Evolutionary conservation across 1,139 yeast species (phyloP).

Genomic region (Taphrina communis): DNA sequence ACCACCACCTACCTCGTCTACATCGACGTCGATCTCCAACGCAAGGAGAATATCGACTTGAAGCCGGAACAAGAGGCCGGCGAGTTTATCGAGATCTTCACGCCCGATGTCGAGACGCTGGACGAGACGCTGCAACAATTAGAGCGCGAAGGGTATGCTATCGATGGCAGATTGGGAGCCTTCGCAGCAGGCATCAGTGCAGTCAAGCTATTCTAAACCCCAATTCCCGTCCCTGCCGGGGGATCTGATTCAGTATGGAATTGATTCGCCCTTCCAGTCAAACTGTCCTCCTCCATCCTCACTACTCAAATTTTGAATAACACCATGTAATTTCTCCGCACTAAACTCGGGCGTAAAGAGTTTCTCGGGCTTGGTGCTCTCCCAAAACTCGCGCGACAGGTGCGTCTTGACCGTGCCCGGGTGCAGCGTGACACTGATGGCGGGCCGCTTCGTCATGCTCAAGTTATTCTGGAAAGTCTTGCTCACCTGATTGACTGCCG

Average conservation of each 20-base stretch:
- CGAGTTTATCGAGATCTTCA: conserved; percentile 41
- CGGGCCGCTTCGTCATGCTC: conserved; percentile 32
- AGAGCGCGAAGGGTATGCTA: conserved; percentile 40
- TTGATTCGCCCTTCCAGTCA: conserved; percentile 41
- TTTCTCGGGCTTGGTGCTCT: conserved; percentile 24
- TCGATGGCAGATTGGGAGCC: conserved; percentile 41
- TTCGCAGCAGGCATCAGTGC: conserved; percentile 40
- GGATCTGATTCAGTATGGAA: conserved; percentile 21
- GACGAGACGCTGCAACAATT: conserved; percentile 33
- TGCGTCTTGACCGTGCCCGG: conserved; percentile 42
- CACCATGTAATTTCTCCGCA: conserved; percentile 27
- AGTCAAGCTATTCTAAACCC: conserved; percentile 25
- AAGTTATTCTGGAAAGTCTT: conserved; percentile 37
- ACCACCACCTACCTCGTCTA: conserved; percentile 83
- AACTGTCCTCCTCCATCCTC: conserved; percentile 33
- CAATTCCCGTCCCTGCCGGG: too few species aligned
- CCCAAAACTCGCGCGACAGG: conserved; percentile 38
- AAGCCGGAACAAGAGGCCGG: conserved; percentile 78
- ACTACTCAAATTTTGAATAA: conserved; percentile 1
- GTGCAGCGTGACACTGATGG: conserved; percentile 36
- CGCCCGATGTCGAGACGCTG: conserved; percentile 33
- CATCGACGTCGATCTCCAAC: conserved; percentile 73
- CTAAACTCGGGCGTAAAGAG: conserved; percentile 36
- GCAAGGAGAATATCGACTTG: conserved; percentile 71
- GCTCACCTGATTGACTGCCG: conserved; percentile 37